Percentiles rank a stretch among this genome's conserved stretches.
These are phyloP conservation scores for Emiliania huxleyi DNA, from an alignment of 78 protist genomes.

Conservation along the genomic window DNA sequence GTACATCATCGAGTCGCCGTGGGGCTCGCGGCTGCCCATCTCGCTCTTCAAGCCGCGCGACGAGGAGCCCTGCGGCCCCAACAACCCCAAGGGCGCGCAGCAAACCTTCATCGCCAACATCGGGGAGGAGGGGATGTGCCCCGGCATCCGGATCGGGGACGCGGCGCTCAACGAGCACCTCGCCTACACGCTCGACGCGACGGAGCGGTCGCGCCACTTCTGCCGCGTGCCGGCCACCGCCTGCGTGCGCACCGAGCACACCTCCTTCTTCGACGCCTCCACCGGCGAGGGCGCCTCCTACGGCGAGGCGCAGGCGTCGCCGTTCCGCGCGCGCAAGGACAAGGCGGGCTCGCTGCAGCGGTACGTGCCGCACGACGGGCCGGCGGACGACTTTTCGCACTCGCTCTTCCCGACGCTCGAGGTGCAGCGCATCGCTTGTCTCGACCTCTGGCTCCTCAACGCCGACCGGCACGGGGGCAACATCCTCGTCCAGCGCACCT, in stretches of 20 bases:
- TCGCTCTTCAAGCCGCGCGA: not conserved
- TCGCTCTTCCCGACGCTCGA: not conserved
- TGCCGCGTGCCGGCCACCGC: not conserved
- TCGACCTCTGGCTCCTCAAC: not conserved
- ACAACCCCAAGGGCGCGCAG: not conserved
- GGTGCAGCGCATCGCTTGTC: not conserved
- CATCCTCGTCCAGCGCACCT: not conserved
- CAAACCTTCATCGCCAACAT: not conserved
- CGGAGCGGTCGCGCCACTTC: not conserved
- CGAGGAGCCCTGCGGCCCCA: not conserved
- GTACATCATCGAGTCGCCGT: not conserved
- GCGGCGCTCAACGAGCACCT: not conserved
- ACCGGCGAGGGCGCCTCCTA: not conserved
- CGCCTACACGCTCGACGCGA: not conserved
- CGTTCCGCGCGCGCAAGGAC: not conserved
- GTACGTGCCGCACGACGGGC: not conserved
- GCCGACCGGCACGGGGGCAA: not conserved
- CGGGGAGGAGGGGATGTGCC: not conserved
- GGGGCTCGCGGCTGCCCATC: not conserved
- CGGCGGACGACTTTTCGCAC: not conserved
- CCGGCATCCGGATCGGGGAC: not conserved
- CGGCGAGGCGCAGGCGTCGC: not conserved
- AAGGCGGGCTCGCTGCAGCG: conserved; percentile 7
- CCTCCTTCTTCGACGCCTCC: not conserved
- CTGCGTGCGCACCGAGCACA: not conserved